A percentile compares a stretch with the other conserved stretches of the same genome.
Conservation (phyloP, 1,139 yeast species). For the Kodamaea fungicola region DNA sequence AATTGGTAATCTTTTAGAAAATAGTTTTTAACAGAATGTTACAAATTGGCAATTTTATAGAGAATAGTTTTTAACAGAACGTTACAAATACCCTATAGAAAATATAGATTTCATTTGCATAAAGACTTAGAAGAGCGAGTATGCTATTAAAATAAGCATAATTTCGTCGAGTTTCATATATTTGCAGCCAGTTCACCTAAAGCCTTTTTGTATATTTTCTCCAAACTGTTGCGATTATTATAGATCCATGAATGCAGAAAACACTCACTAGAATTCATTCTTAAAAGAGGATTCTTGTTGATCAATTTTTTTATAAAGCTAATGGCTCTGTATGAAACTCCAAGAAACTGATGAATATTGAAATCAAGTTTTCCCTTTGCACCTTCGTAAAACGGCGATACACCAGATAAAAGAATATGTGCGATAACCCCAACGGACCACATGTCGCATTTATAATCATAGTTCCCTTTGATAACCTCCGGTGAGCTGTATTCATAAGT, state of each 20-base stretch:
- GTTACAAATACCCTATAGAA: too few species aligned
- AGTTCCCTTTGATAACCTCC: slow-evolving; percentile 40
- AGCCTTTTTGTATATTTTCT: background rate
- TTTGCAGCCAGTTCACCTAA: too few species aligned
- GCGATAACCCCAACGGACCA: slow-evolving; percentile 62
- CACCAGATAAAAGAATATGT: slow-evolving; percentile 54
- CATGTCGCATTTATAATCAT: slow-evolving; percentile 56
- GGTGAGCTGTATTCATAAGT: slow-evolving; percentile 72
- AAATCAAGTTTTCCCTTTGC: slow-evolving; percentile 43
- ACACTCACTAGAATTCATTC: slow-evolving; percentile 31
- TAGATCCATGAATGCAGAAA: slow-evolving; percentile 9
- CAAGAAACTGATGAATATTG: slow-evolving; percentile 36
- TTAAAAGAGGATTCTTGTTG: slow-evolving; percentile 29
- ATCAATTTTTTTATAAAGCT: slow-evolving; percentile 41
- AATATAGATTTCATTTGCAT: slow-evolving; percentile 6
- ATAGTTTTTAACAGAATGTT: too few species aligned
- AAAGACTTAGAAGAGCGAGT: too few species aligned
- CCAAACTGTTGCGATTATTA: background rate
- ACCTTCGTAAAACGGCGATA: slow-evolving; percentile 58
- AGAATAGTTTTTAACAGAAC: too few species aligned
- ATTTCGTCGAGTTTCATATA: too few species aligned
- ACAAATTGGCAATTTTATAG: too few species aligned
- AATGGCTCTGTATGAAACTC: slow-evolving; percentile 38
- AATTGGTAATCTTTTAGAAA: slow-evolving; percentile 57
- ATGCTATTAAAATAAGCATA: too few species aligned